Base-by-base conservation (phyloP, 2,329 filamentous ascomycete genomes). In the Aspergillus hortae region DNA sequence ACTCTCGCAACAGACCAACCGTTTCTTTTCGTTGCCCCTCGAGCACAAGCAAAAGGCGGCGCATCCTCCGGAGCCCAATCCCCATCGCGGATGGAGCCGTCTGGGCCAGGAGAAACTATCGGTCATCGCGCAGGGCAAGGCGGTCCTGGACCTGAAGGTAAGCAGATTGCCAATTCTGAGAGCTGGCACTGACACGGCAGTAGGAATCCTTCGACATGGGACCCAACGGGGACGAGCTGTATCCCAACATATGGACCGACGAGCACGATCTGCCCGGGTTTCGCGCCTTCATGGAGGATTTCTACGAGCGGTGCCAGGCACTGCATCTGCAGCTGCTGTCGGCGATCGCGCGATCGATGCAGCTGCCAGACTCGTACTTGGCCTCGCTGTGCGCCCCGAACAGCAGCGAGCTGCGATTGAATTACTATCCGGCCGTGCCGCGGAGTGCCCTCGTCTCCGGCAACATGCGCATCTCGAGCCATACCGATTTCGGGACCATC, bases 11-110 rank as follows among this genome's bases (percentile, higher is more conserved):
- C 35, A 55, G 54, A 52, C 41, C 44, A 48, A 56, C 7, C 41
- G 15, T 3, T 67, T 67, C 53, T 67, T 66, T 32, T 44, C 51
- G 11, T 52, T 69, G 12, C 59, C 66, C 0, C 43, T 57, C 0
- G 62, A 65, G 17, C 54, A 60, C 12, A 70, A 70, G 44, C 56
- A 60, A 56, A 58, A 59, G 2, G 65, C 67, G 6, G 61, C 65
- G 27, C 66, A 70, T 45, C 65, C 64, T 4, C 58, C 58, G 0
- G 52, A 65, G 30, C 55, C 65, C 9, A 66, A 60, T 6, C 66
- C 63, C 1, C 66, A 70, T 41, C 59, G 67, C 30, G 67, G 67
- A 2, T 70, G 64, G 35, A 64, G 64, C 47, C 60, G 56, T 23
- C 54, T 68, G 12, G 67, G 67, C 19, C 63, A 66, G 17, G 66